Evolutionary conservation across 2,329 filamentous ascomycete species (phyloP), one percentile per base, ranked within the genome.

Genomic region (Samsoniella hepiali): DNA sequence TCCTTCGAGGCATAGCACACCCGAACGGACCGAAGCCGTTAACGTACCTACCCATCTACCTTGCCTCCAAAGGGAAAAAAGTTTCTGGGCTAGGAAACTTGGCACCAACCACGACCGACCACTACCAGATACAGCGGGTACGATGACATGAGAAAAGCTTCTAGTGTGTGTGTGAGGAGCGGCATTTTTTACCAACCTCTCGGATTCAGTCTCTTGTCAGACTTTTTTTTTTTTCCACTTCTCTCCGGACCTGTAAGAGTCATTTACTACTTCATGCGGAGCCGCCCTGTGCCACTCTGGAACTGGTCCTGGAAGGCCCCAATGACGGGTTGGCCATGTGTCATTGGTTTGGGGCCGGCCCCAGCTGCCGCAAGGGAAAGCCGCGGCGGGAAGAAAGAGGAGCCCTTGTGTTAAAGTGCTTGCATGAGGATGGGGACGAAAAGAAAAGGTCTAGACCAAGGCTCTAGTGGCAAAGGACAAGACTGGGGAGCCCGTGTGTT

Each of bases 11-110:
- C 34, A 54, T 38, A 54, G 50, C 15, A 54, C 50, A 54, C 31
- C 50, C 50, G 50, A 54, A 32, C 50, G 50, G 50, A 38, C 32
- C 50, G 50, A 36, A 54, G 17, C 50, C 32, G 50, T 54, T 38
- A 4, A 1, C 27, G 1, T 38, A 5, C 15, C 4, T 38, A 22
- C 22, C 22, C 22, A 22, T 22, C 22, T 22, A 22, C 11, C 9
- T 8, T 22, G 6, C 17, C 50, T 5, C 50, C 2, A 13, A 29
- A 29, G 17, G 22, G 8, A 36, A 27, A 27, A 17, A 8, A 9
- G 1, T 47, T 17, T 45, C 5, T 38, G 27, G 15, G 50, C 34
- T 54, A 36, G 15, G 9, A 38, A 54, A 54, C 50, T 54, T 50
- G 47, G 47, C 47, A 49, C 45, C 32, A 50, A 7, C 22, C 47